Percentiles rank a stretch among this genome's conserved stretches.
Evolutionary conservation across 345 rosid genomes (phyloP).

Genomic region (Acer negundo): DNA sequence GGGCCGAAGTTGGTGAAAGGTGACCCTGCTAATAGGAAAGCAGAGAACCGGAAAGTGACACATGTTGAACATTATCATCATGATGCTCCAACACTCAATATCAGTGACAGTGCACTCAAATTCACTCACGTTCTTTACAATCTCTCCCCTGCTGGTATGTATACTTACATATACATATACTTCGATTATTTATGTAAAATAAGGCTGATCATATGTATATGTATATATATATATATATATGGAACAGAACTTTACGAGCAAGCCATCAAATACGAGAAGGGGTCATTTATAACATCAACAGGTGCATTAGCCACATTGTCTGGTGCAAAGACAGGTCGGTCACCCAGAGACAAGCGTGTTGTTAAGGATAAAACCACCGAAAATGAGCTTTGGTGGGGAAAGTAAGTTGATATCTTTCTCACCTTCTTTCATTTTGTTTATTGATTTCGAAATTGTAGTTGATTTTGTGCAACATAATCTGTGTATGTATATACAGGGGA

Average conservation of each 20-base stretch:
- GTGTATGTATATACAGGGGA: constrained; percentile 45
- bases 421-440: background rate
- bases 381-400: constrained; percentile 96
- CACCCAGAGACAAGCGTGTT: constrained; percentile 93
- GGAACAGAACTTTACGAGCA: constrained; percentile 88
- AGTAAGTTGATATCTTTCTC: constrained; percentile 53
- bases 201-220: background rate
- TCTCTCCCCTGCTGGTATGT: constrained; percentile 88
- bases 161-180: too few relatives aligned
- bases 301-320: constrained; percentile 97
- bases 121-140: constrained; percentile 94
- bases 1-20: constrained; percentile 91
- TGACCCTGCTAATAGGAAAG: constrained; percentile 60
- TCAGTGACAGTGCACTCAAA: constrained; percentile 82
- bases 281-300: constrained; percentile 79
- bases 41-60: constrained; percentile 35
- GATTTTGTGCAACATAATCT: background rate
- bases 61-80: constrained; percentile 32
- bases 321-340: constrained; percentile 91
- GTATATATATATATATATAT: background rate
- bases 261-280: constrained; percentile 83
- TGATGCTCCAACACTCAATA: constrained; percentile 47
- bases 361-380: constrained; percentile 70
- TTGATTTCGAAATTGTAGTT: background rate
- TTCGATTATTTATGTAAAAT: background rate